Evolutionary conservation across 129 eudicot species (phyloP).

Genomic region (Heracleum sosnowskyi): DNA sequence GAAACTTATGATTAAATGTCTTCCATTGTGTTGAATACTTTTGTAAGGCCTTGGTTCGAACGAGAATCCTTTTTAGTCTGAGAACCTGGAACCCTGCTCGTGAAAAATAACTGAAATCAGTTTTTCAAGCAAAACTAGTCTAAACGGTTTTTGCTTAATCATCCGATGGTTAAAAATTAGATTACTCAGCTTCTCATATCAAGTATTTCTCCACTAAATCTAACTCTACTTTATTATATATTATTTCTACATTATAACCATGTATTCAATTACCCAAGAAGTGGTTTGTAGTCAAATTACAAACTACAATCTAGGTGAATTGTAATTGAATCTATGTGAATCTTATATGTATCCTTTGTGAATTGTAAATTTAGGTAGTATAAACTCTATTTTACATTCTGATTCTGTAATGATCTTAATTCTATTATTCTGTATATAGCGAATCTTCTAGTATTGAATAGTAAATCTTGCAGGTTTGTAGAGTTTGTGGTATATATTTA

Average conservation of each 20-base stretch:
- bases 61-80: not conserved
- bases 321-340: not conserved
- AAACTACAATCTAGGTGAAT: not conserved
- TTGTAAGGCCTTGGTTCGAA: not conserved
- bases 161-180: not conserved
- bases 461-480: not conserved
- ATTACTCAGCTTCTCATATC: not conserved
- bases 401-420: not conserved
- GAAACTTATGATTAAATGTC: not conserved
- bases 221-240: not conserved
- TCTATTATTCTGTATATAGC: not conserved
- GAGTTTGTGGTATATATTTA: constrained; percentile 4
- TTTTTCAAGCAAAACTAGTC: not conserved
- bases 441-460: not conserved
- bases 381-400: not conserved
- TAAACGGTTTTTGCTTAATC: not conserved
- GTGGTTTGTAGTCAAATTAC: not conserved
- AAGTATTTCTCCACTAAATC: not conserved
- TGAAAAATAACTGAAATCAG: not conserved
- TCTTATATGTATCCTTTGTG: not conserved
- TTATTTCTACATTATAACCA: not conserved
- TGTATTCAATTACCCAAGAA: not conserved
- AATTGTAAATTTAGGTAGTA: constrained; percentile 3
- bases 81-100: not conserved
- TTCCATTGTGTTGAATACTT: not conserved